A percentile compares a stretch with the other conserved stretches of the same genome.
These are phyloP conservation scores for Globisporangium emineosum DNA, from an alignment of 352 stramenopile genomes.

Conservation along the genomic window DNA sequence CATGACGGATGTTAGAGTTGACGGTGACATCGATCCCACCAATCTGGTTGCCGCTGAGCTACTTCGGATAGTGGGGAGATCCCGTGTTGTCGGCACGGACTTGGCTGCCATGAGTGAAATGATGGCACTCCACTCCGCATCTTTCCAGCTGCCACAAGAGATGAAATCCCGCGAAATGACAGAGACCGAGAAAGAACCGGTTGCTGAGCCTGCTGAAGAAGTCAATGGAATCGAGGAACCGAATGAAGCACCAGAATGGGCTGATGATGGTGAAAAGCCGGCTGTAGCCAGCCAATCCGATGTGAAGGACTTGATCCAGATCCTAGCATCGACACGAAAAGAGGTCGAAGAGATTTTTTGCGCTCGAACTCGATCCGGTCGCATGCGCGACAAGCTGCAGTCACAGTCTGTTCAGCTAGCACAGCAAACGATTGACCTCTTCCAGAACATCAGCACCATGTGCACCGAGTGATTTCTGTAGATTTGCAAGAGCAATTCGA, in stretches of 20 bases:
- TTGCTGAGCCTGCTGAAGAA: not conserved
- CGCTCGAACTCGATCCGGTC: constrained; percentile 53
- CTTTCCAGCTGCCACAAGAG: constrained; percentile 28
- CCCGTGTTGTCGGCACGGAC: constrained; percentile 35
- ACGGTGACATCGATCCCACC: not conserved
- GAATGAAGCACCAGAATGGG: not conserved
- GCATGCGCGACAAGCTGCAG: constrained; percentile 70
- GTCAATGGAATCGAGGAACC: constrained; percentile 10
- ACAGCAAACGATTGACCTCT: constrained; percentile 57
- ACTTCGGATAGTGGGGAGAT: constrained; percentile 21
- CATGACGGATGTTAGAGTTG: not conserved
- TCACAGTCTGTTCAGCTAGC: constrained; percentile 54
- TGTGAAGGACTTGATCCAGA: constrained; percentile 58
- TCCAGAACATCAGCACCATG: constrained; percentile 55
- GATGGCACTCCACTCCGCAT: constrained; percentile 43
- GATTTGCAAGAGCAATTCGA: not conserved
- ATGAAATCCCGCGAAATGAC: not conserved
- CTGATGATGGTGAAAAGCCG: constrained; percentile 24
- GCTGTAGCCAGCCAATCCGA: constrained; percentile 12
- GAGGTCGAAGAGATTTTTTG: constrained; percentile 38
- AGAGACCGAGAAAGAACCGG: not conserved
- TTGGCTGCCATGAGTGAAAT: constrained; percentile 28
- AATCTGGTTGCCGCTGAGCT: constrained; percentile 21
- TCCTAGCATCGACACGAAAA: constrained; percentile 48
- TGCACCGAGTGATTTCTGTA: constrained; percentile 16